Base-by-base conservation (phyloP, 768 basidiomycete species). In the Russula virescens region DNA sequence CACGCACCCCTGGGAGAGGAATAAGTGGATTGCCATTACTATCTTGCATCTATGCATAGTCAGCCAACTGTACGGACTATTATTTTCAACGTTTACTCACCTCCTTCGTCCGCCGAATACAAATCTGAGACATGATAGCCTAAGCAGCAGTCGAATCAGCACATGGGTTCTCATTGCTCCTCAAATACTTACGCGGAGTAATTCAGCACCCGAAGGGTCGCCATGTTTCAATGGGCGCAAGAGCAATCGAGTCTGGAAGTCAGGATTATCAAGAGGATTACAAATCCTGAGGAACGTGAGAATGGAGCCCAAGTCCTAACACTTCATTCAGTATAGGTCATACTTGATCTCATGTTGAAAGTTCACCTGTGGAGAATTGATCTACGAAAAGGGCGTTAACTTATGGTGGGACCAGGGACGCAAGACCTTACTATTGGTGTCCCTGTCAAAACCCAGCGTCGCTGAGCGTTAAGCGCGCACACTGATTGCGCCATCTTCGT, bases 221-320 rank as follows among this genome's bases (percentile, higher is more conserved):
- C 86, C 91, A 35, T 84, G 74, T 66, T 87, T 87, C 58, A 94
- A 71, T 2, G 93, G 93, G 9, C 93, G 84, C 42, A 93, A 74
- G 18, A 97, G 77, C 19, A 93, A 76, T 13, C 89, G 76, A 68
- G 88, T 90, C 79, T 85, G 96, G 69, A 88, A 88, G 60, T 91
- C 87, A 55, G 87, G 85, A 11, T 91, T 81, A 71, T 95, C 90
- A 7, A 97, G 75, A 0, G 94, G 94, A 42, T 76, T 80, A 70
- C 94, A 97, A n/a, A 96, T 85, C 70, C 78, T 81, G 40, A 96
- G 79, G 75, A 97, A 97, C 2, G 83, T 86, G 25, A 97, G 75
- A 54, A 95, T 76, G 11, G 94, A 90, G 3, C 94, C 92, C 21
- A 97, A 83, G 74, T 96, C 94, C 87, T 92, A 65, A n/a, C 57